phyloP scores from a whole-genome alignment of 176 grass and related monocot genomes.

The Guadua angustifolia region DNA sequence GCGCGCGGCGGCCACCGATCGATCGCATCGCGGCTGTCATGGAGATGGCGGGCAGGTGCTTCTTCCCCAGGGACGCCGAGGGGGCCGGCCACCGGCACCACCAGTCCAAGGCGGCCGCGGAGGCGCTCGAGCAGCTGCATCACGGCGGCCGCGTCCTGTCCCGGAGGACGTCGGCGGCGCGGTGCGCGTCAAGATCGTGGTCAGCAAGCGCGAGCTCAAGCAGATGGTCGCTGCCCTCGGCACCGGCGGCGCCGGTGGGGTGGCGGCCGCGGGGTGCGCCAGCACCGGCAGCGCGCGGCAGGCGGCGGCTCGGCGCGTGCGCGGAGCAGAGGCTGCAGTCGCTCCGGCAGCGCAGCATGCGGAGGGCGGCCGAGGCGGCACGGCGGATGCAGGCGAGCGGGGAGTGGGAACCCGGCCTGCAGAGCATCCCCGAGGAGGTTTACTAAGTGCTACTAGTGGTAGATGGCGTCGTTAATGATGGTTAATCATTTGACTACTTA shows the following conservation, averaged over 20 bases:
- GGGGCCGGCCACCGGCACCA: not conserved
- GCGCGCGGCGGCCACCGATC: not conserved
- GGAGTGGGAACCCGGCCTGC: slow-evolving; percentile 78
- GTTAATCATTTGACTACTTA: slow-evolving; percentile 53
- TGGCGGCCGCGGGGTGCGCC: slow-evolving; percentile 31
- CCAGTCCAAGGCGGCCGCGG: slow-evolving; percentile 44
- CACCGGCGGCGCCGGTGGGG: slow-evolving; percentile 30
- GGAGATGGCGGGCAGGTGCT: slow-evolving; percentile 55
- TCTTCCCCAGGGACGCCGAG: slow-evolving; percentile 56
- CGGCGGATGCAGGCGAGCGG: slow-evolving; percentile 46
- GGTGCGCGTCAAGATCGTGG: slow-evolving; percentile 83
- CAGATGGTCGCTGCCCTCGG: slow-evolving; percentile 72
- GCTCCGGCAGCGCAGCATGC: slow-evolving; percentile 72
- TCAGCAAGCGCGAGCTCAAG: slow-evolving; percentile 89
- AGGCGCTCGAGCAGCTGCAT: slow-evolving; percentile 59
- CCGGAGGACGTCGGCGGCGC: slow-evolving; percentile 68
- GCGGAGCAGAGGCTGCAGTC: slow-evolving; percentile 77
- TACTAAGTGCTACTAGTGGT: slow-evolving; percentile 35
- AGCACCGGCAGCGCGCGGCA: slow-evolving; percentile 33
- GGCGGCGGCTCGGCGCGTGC: slow-evolving; percentile 13
- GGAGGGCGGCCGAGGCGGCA: slow-evolving; percentile 52
- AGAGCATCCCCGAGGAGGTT: slow-evolving; percentile 90
- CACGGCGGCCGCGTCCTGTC: slow-evolving; percentile 58
- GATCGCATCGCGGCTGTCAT: too few relatives aligned
- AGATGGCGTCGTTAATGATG: slow-evolving; percentile 41